These are phyloP conservation scores for Ilyonectria mors-panacis DNA, from an alignment of 2,329 filamentous ascomycete genomes.

Conservation along the genomic window DNA sequence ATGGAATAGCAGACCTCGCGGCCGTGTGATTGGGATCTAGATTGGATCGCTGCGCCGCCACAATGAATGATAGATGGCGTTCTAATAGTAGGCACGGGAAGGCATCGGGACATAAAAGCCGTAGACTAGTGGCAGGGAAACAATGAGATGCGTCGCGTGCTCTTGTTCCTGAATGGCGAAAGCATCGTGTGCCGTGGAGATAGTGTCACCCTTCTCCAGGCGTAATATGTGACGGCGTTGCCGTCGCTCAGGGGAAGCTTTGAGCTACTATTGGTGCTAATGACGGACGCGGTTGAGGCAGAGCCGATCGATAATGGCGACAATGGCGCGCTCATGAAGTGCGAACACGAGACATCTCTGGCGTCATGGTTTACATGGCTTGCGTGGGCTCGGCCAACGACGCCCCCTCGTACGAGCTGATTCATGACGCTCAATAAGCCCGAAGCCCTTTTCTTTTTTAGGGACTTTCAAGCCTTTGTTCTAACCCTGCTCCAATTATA, in stretches of 20 bases:
- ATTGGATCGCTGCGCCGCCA: slow-evolving; percentile 24
- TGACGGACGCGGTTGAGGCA: background rate
- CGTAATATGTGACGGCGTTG: background rate
- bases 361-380: slow-evolving; percentile 5
- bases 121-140: background rate
- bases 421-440: slow-evolving; percentile 3
- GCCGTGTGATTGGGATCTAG: slow-evolving; percentile 14
- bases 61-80: background rate
- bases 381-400: background rate
- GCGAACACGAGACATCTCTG: slow-evolving; percentile 8
- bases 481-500: slow-evolving; percentile 14
- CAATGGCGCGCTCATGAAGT: background rate
- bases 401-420: background rate
- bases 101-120: background rate
- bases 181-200: slow-evolving; percentile 1
- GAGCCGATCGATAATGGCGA: background rate
- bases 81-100: slow-evolving; percentile 14
- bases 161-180: slow-evolving; percentile 1
- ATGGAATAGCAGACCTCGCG: background rate
- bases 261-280: background rate
- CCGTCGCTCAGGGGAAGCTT: background rate
- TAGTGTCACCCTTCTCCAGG: background rate
- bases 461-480: background rate
- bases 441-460: slow-evolving; percentile 1
- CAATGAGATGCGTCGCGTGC: slow-evolving; percentile 10